Percentiles rank a stretch among this genome's conserved stretches.
phyloP scores from a whole-genome alignment of 2,329 filamentous ascomycete genomes.

The Whalleya microplaca region DNA sequence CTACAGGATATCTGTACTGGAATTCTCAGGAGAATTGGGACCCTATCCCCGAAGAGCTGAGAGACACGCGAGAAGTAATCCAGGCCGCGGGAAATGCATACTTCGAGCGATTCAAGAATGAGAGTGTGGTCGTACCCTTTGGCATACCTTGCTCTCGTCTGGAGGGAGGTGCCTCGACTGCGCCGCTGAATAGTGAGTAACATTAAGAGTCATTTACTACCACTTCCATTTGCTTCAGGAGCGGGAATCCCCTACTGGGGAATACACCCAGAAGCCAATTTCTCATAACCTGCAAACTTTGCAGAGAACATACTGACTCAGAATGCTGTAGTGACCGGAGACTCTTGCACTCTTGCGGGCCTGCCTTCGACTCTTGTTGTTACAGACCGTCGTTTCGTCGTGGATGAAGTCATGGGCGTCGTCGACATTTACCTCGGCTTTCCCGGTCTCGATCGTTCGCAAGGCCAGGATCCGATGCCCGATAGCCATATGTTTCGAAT shows the following conservation, averaged over 20 bases:
- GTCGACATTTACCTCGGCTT: slow-evolving; percentile 37
- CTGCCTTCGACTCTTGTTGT: slow-evolving; percentile 35
- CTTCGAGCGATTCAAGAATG: slow-evolving; percentile 34
- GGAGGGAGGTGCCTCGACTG: slow-evolving; percentile 35
- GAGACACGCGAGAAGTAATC: slow-evolving; percentile 33
- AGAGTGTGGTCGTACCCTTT: slow-evolving; percentile 31
- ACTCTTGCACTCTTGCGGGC: slow-evolving; percentile 34
- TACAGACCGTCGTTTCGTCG: slow-evolving; percentile 35
- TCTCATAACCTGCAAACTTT: too few relatives aligned
- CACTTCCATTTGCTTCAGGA: too few relatives aligned
- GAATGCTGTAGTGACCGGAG: slow-evolving; percentile 17
- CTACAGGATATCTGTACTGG: slow-evolving; percentile 34
- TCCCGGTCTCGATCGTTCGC: slow-evolving; percentile 31
- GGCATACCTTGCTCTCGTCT: slow-evolving; percentile 35
- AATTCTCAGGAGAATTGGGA: slow-evolving; percentile 37
- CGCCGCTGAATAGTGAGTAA: slow-evolving; percentile 19
- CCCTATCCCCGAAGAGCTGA: slow-evolving; percentile 33
- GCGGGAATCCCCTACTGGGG: too few relatives aligned
- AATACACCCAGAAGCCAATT: too few relatives aligned
- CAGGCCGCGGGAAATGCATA: slow-evolving; percentile 37
- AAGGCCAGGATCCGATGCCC: slow-evolving; percentile 28
- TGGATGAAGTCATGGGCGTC: slow-evolving; percentile 35
- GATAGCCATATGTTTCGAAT: slow-evolving; percentile 37
- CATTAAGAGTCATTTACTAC: too few relatives aligned
- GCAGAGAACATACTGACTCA: too few relatives aligned